Base-by-base conservation (phyloP, 2,329 filamentous ascomycete genomes). In the Gliomastix tumulicola region DNA sequence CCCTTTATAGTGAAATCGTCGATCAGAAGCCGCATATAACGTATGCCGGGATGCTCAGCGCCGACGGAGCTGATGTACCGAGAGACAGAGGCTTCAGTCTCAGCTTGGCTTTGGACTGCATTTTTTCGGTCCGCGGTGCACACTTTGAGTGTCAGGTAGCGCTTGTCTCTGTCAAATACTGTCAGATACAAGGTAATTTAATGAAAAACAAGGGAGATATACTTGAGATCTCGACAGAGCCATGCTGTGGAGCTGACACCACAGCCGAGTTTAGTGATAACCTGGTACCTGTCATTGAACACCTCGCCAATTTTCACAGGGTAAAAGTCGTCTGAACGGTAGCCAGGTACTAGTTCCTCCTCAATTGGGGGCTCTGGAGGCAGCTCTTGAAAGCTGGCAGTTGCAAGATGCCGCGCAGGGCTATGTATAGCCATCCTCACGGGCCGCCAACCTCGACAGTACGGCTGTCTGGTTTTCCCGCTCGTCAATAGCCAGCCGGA, bases 31-130 rank as follows among this genome's bases (percentile, higher is more conserved):
- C 38, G 38, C 4, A 34, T 16, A 16, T 15, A 18, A 18, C 31
- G 30, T 34, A 32, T 38, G 27, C 38, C 36, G 15, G 28, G 35
- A 25, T 34, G 38, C n/a, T 38, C 33, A 9, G 36, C 38, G 19
- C 42, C 32, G 16, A 45, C 38, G 13, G 39, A 41, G 17, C 35
- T 42, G 28, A 47, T 38, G 34, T 44, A 41, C 21, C 39, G 28
- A 9, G 43, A 45, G 13, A 49, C 35, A n/a, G 39, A 41, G 10
- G 46, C 22, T 36, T 49, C 47, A 16, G 25, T n/a, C 4, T 28
- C 25, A n/a, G 25, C 25, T 28, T 28, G 25, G 25, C 13, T 12
- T 23, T 42, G n/a, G 10, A 20, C 12, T n/a, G 17, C 31, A 25
- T 30, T 15, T 25, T 35, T 30, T 2, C 30, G 15, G 10, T 18